Evolutionary conservation across 306 rosid genomes (phyloP).

Genomic region (Crotalaria pallida): DNA sequence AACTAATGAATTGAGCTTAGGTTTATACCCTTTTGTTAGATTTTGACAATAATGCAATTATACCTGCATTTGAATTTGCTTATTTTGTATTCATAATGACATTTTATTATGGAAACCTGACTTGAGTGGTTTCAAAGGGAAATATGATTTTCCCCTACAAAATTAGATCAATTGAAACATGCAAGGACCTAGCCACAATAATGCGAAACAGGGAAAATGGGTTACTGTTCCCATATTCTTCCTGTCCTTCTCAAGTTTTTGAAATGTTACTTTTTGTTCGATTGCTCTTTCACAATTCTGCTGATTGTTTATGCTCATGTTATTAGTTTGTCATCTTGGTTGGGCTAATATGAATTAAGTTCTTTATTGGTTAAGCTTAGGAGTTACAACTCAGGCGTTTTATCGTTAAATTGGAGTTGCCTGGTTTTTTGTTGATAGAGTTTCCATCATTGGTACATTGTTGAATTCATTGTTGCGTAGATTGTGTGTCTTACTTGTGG

Average conservation of each 20-base stretch:
- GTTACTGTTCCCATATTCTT: background rate
- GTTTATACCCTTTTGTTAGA: background rate
- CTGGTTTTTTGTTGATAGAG: background rate
- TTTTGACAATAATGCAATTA: background rate
- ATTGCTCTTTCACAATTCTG: background rate
- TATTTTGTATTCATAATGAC: too few relatives aligned
- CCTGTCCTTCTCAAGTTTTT: background rate
- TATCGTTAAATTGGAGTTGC: background rate
- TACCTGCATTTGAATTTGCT: too few relatives aligned
- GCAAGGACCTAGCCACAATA: background rate
- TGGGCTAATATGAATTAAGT: background rate
- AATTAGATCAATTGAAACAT: too few relatives aligned
- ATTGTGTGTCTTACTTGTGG: background rate
- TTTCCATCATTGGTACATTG: background rate
- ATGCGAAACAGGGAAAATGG: background rate
- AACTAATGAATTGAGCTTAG: background rate
- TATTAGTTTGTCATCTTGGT: background rate
- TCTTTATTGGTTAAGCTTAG: background rate
- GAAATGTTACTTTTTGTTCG: background rate
- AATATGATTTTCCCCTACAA: background rate
- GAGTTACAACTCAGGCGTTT: background rate
- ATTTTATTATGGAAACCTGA: background rate
- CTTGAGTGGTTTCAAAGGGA: background rate
- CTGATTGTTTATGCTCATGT: background rate
- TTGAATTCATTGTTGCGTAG: background rate